Evolutionary conservation across 176 grass and related monocot species (phyloP).

Genomic region (Calamus simplicifolius): DNA sequence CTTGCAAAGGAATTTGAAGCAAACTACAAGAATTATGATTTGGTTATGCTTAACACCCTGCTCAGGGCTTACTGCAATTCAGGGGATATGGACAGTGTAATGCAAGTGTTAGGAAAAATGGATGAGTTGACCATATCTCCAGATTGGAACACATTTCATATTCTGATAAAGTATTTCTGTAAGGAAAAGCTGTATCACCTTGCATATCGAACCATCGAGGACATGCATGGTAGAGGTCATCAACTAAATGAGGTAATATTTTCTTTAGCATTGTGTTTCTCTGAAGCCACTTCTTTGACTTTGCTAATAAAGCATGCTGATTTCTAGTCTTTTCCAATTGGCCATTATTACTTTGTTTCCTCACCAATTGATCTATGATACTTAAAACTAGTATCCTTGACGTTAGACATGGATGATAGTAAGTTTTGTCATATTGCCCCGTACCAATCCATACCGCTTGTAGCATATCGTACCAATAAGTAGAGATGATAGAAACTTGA

Average conservation of each 20-base stretch:
- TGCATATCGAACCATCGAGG: conserved; percentile 78
- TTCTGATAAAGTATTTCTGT: conserved; percentile 79
- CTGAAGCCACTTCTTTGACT: too few species aligned
- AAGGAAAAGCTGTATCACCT: conserved; percentile 82
- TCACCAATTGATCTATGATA: too few species aligned
- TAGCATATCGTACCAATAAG: too few species aligned
- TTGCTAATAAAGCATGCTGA: too few species aligned
- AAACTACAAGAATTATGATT: conserved; percentile 65
- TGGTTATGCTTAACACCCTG: conserved; percentile 90
- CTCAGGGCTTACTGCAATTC: conserved; percentile 79
- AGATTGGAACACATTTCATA: conserved; percentile 94
- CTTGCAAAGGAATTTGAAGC: conserved; percentile 87
- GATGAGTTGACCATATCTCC: conserved; percentile 69
- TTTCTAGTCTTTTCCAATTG: too few species aligned
- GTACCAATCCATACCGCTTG: too few species aligned
- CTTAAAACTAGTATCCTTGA: too few species aligned
- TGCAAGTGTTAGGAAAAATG: conserved; percentile 84
- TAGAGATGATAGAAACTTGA: too few species aligned
- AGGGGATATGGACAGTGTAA: conserved; percentile 84
- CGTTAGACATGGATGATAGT: too few species aligned
- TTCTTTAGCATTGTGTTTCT: too few species aligned
- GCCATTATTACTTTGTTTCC: too few species aligned
- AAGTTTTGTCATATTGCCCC: too few species aligned
- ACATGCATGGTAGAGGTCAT: conserved; percentile 86
- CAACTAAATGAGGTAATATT: conserved; percentile 72